Evolutionary conservation across 2,329 filamentous ascomycete species (phyloP).

Genomic region (Xylaria sp.): DNA sequence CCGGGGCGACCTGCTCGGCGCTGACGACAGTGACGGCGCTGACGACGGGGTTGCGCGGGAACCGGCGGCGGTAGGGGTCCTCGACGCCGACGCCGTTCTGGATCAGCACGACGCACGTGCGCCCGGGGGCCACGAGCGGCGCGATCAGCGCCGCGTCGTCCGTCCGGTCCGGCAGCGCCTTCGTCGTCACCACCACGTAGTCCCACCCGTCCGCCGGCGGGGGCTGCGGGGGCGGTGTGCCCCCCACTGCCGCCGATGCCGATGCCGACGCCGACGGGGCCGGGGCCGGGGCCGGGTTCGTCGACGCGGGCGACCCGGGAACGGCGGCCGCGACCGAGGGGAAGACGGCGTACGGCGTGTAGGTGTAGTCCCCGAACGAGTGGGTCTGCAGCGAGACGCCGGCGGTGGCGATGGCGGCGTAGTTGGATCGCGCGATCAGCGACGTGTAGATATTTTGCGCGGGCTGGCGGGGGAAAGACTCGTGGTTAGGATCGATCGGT

Average conservation of each 20-base stretch:
- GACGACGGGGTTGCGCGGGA: slow-evolving; percentile 62
- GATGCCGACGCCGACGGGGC: no score
- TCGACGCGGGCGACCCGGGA: slow-evolving; percentile 23
- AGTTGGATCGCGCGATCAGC: slow-evolving; percentile 75
- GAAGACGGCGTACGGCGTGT: slow-evolving; percentile 64
- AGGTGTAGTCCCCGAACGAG: slow-evolving; percentile 68
- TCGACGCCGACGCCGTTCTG: slow-evolving; percentile 75
- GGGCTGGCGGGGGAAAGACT: no score
- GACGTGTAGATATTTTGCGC: slow-evolving; percentile 61
- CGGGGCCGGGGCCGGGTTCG: slow-evolving; percentile 8
- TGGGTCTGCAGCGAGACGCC: slow-evolving; percentile 69
- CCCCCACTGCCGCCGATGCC: no score
- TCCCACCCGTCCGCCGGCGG: slow-evolving; percentile 51
- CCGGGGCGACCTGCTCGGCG: slow-evolving; percentile 66
- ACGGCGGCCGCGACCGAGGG: slow-evolving; percentile 61
- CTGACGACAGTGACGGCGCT: slow-evolving; percentile 71
- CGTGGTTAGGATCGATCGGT: slow-evolving; percentile 3
- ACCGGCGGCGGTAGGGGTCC: slow-evolving; percentile 64
- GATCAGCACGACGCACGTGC: slow-evolving; percentile 67
- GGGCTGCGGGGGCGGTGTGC: slow-evolving; percentile 4
- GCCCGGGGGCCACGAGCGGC: slow-evolving; percentile 57
- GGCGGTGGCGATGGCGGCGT: slow-evolving; percentile 59
- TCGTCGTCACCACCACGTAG: slow-evolving; percentile 71
- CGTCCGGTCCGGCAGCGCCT: slow-evolving; percentile 66
- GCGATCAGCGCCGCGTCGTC: slow-evolving; percentile 65